phyloP scores from a whole-genome alignment of 108 stramenopile genomes.

The Ochromonas danica region DNA sequence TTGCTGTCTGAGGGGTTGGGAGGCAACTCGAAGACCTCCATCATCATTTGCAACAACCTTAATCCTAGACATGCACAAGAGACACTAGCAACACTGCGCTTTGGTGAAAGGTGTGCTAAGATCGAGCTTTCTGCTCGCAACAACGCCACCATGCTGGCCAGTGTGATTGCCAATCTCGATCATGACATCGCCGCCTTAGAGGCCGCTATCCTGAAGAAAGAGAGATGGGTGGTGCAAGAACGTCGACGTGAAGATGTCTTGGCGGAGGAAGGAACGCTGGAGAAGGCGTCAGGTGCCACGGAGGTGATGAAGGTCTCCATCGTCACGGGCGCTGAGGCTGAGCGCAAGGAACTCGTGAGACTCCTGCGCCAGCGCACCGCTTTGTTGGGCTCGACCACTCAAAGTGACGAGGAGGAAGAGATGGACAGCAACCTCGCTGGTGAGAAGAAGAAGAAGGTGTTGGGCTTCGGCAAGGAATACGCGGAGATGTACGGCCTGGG shows the following conservation, averaged over 20 bases:
- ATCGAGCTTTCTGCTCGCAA: conserved; percentile 41
- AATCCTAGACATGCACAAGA: conserved; percentile 59
- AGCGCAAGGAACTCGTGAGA: conserved; percentile 29
- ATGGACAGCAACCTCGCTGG: neutral
- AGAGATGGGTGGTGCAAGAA: conserved; percentile 39
- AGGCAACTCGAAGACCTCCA: conserved; percentile 60
- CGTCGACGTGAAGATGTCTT: conserved; percentile 37
- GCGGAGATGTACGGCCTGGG: conserved; percentile 7
- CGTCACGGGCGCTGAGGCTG: conserved; percentile 39
- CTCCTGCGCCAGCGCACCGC: conserved; percentile 28
- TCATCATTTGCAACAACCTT: conserved; percentile 62
- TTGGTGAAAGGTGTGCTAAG: conserved; percentile 60
- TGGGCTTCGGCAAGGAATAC: conserved; percentile 9
- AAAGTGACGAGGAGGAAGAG: neutral
- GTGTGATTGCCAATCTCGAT: conserved; percentile 34
- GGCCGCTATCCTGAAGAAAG: conserved; percentile 35
- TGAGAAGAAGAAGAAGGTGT: neutral
- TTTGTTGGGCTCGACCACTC: conserved; percentile 22
- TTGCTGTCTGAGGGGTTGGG: conserved; percentile 64
- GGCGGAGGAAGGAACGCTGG: conserved; percentile 42
- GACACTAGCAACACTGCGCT: conserved; percentile 60
- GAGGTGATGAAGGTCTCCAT: conserved; percentile 25
- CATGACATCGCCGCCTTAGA: conserved; percentile 31
- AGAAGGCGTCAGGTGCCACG: conserved; percentile 19
- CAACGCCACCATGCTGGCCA: conserved; percentile 39